Conservation (phyloP, 345 rosid species). For the Lepidium sativum region DNA sequence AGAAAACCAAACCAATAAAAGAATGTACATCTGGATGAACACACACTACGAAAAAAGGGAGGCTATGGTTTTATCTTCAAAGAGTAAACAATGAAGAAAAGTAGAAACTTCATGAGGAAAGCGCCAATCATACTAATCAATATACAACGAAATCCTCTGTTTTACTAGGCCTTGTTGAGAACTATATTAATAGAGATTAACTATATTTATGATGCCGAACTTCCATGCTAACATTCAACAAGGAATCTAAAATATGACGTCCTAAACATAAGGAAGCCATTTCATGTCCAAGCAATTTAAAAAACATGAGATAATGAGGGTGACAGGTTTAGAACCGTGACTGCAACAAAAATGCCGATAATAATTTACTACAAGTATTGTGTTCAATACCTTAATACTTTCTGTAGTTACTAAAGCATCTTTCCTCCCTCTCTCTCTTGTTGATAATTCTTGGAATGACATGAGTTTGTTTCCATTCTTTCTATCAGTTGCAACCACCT, state of each 20-base stretch:
- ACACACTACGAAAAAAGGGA: neutral
- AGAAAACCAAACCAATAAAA: constrained; percentile 13
- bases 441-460: constrained; percentile 92
- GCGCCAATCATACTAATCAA: neutral
- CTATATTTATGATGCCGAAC: neutral
- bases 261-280: neutral
- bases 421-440: constrained; percentile 83
- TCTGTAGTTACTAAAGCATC: constrained; percentile 44
- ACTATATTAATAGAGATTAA: neutral
- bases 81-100: neutral
- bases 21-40: neutral
- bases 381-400: constrained; percentile 52
- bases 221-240: neutral
- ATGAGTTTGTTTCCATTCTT: constrained; percentile 61
- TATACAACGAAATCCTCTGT: neutral
- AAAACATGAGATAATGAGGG: neutral
- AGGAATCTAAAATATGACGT: neutral
- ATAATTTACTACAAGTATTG: neutral
- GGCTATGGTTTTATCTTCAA: neutral
- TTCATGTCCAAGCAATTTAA: neutral
- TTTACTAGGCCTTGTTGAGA: neutral
- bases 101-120: neutral
- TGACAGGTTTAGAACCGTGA: neutral
- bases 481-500: constrained; percentile 88
- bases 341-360: neutral